Evolutionary conservation across 2,329 filamentous ascomycete genomes (phyloP), one percentile per base, ranked within the genome.

Genomic region (Xylariaceae sp.): DNA sequence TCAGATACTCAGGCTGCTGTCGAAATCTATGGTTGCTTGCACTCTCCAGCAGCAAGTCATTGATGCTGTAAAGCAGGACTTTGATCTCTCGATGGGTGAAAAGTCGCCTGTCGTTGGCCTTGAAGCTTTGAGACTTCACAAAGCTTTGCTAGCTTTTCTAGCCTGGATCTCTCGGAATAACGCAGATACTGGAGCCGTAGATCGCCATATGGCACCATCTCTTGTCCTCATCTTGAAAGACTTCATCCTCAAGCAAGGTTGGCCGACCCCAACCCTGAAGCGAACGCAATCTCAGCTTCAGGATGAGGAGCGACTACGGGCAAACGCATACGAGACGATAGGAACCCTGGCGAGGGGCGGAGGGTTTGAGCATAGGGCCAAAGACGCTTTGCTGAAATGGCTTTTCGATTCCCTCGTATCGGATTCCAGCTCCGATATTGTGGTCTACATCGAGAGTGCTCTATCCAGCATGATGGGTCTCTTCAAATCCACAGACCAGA

Each of bases 261-360:
- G 89, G 89, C 89, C 89, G 2, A 63, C 63, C 14, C 73, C 80
- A 3, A 40, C 36, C 10, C 33, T 38, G 16, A 36, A 2, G 61
- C 75, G 33, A 72, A 76, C 43, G 56, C 68, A 32, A 37, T 48
- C 51, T 5, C 54, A 57, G 10, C 70, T 72, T 2, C 57, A 67
- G 9, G 77, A 81, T 30, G 75, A 80, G 34, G 64, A 80, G 34
- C 70, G 74, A 3, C 66, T 94, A 27, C 77, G 90, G 25, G 80
- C 80, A 5, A 80, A 83, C 51, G 88, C 83, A 2, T 96, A 95
- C 56, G 90, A 96, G 56, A 88, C 85, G 1, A 86, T 96, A 24
- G 92, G 90, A 1, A 72, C 92, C 11, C 60, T 96, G 16, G 79
- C 83, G 35, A 77, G 79, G 43, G 75, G 74, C 4, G 74, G 80